phyloP scores from a whole-genome alignment of 2,329 filamentous ascomycete species.

The Penicillium janthinellum region DNA sequence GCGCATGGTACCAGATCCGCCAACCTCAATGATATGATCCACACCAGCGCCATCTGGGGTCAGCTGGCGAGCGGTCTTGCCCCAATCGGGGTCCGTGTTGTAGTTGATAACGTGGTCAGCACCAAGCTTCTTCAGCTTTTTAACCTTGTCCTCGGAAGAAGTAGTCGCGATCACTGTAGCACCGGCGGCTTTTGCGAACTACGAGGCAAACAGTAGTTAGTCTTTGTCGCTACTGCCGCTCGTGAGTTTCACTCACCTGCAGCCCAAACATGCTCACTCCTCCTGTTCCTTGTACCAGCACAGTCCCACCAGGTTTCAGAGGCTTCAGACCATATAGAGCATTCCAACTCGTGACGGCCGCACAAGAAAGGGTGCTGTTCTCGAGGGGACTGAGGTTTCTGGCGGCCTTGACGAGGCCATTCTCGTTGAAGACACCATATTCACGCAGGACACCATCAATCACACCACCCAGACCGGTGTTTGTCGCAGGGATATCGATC shows the following conservation, averaged over 20 bases:
- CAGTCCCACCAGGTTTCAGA: constrained; percentile 57
- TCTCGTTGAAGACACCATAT: constrained; percentile 68
- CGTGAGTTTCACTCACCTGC: constrained; percentile 41
- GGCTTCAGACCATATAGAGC: constrained; percentile 60
- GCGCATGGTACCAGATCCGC: constrained; percentile 62
- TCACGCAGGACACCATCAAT: constrained; percentile 69
- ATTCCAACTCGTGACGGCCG: constrained; percentile 67
- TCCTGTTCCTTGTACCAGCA: constrained; percentile 63
- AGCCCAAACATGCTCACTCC: constrained; percentile 61
- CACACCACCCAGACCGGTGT: constrained; percentile 67
- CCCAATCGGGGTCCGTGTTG: constrained; percentile 60
- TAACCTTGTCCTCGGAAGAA: constrained; percentile 57
- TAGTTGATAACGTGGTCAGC: constrained; percentile 65
- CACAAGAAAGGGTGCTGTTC: constrained; percentile 61
- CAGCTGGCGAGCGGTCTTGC: constrained; percentile 56
- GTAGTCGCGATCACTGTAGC: constrained; percentile 62
- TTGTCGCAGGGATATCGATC: constrained; percentile 41
- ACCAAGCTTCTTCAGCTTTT: constrained; percentile 57
- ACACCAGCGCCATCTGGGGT: constrained; percentile 57
- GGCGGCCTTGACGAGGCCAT: constrained; percentile 66
- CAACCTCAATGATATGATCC: constrained; percentile 67
- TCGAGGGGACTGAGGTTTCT: constrained; percentile 56
- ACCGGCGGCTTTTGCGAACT: constrained; percentile 55
- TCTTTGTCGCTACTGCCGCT: background rate
- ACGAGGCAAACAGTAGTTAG: background rate